Base-by-base conservation (phyloP, 1,284 basidiomycete genomes). In the Ceratobasidium sp. region DNA sequence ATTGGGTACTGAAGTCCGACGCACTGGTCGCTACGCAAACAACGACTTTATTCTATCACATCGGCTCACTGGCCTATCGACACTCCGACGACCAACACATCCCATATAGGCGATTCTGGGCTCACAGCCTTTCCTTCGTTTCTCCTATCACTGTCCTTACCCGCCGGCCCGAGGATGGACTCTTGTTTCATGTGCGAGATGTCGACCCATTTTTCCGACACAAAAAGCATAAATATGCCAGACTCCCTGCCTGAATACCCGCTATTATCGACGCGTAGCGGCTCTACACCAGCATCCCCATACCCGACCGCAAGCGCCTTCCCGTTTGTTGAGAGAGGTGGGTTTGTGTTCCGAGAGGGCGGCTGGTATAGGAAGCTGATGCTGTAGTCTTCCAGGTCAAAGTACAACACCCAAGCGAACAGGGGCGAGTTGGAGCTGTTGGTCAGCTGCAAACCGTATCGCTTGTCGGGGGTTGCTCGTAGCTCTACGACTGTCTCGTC, bases 371-470 rank as follows among this genome's bases (percentile, higher is more conserved):
- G n/a, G 31, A 31, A 53, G 2, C 19, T 53, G 8, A 73, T 59
- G 48, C 69, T 73, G 22, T 73, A 73, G 29, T 73, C 69, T 31
- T 73, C 43, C 24, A 62, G 49, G n/a, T 73, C 58, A 46, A 62
- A 73, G 31, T 73, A 73, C 3, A 73, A 8, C 2, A 73, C 59
- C 56, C 46, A 73, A 11, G 69, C 56, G 24, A 41, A 73, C n/a
- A 73, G 46, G n/a, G 24, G 24, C 37, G 22, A 27, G 16, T 37
- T 41, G 22, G 69, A 73, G n/a, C 22, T 27, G 24, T 73, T 73
- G 22, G 59, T 41, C 13, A 73, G 69, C 16, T 31, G 31, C n/a
- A 73, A 31, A 9, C 58, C 69, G 48, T 51, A 73, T 24, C 43
- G 29, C 22, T 51, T 49, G 9, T 73, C 48, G 16, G 46, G 9